Base-by-base conservation (phyloP, 176 grass and related monocot genomes). In the Melocanna baccifera region DNA sequence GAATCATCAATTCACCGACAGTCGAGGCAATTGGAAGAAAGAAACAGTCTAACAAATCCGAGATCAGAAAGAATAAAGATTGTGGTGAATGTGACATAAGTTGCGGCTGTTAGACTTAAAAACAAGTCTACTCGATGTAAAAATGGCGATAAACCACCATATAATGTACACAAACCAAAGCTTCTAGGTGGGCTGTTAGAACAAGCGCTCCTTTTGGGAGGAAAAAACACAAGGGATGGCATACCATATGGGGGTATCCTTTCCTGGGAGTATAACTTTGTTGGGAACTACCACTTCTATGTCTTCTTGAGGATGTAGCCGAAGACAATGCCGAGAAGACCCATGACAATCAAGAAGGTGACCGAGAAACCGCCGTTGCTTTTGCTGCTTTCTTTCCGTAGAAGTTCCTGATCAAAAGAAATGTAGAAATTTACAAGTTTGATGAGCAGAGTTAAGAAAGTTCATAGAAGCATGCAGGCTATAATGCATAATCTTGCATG, bases 261-360 rank as follows among this genome's bases (percentile, higher is more conserved):
- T 50, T 90, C 67, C 75, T 69, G 39, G 74, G 22, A 78, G 85
- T 83, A 78, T 83, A 79, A 40, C 48, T 68, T 40, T 85, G 68
- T 57, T 55, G 50, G 40, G 4, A 16, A 25, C 55, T 56, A 73
- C 74, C 42, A 70, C 74, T 82, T 84, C 84, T 96, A 99, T 65
- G 86, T 94, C 87, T 80, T 98, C 78, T 94, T 96, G 69, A 99
- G 85, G 81, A 99, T 87, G 81, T 86, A 99, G 52, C 96, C 96
- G 18, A 83, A 58, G 23, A 95, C 26, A 62, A 91, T 90, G 73
- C 96, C 91, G 6, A 99, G 83, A 76, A 99, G 84, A 59, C 91
- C 89, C 22, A 93, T 88, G 30, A 89, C 23, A 3, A 89, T 57
- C 79, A 99, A 86, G 92, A 99, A 99, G 83, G 90, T 94, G 69